Base-by-base conservation (phyloP, 2,329 filamentous ascomycete genomes). In the Trichophyton schoenleinii region DNA sequence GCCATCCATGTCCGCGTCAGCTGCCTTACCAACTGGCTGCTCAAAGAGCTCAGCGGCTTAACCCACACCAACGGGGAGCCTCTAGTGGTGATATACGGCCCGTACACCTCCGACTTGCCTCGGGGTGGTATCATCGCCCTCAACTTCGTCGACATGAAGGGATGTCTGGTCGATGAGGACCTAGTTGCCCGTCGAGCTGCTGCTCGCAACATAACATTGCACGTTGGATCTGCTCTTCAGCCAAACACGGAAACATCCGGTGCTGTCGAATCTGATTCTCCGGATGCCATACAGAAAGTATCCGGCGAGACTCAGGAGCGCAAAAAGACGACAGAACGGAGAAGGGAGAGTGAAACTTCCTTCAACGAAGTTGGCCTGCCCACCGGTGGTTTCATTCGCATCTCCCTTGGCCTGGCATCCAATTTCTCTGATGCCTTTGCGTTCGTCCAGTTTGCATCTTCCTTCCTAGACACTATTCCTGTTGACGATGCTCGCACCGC, bases 61-160 rank as follows among this genome's bases (percentile, higher is more conserved):
- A 74, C 70, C 49, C 81, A 87, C 68, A 66, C 68, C 6, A 84
- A 86, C 63, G 82, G 81, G 1, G 69, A 68, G 15, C 75, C 77
- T 0, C 70, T 84, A 2, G 79, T 79, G 58, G 75, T 74, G 18
- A 74, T 87, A 25, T 86, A 87, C 70, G 79, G 78, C 63, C 80
- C 83, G 38, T 67, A 80, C 0, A 72, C 67, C 13, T 77, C 76
- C 22, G 83, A 87, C 68, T 28, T 55, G 52, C 67, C 64, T 38
- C 65, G 65, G 8, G 84, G 85, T 1, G 79, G 83, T 0, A 86
- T 82, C 0, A 73, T 88, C 22, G 81, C 85, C 1, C 86, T 88
- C 72, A 88, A 87, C 64, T 71, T 87, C 9, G 70, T 79, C 31
- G 71, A 71, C 15, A 68, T 76, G 2, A 76, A 81, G 62, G 83